Base-by-base conservation (phyloP, 2,329 filamentous ascomycete genomes). In the Teratosphaeria viscida region DNA sequence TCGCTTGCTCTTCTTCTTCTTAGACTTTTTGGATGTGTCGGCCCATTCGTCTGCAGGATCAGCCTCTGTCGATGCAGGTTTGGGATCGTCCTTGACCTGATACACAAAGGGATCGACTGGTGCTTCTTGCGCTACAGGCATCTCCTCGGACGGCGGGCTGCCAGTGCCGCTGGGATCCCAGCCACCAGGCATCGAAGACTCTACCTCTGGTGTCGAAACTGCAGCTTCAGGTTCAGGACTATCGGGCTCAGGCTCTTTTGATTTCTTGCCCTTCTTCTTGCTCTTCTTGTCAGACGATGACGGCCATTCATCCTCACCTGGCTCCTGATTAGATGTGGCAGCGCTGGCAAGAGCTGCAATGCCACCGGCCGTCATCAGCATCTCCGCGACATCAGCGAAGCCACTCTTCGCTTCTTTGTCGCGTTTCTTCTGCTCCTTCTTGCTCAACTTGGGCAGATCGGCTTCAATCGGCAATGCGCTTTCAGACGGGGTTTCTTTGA, bases 1-100 rank as follows among this genome's bases (percentile, higher is more conserved):
- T 39, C 77, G 72, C 67, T 77, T 79, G 39, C 67, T 68, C 66
- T 72, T 79, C 58, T 72, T 76, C 63, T 77, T 73, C 59, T 66
- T 66, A 26, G 27, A 32, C 34, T 54, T 54, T 16, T 62, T 62
- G 55, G 64, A 62, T 27, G 55, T 29, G 4, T 65, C 59, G 10
- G 60, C 35, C 53, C 56, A 63, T 49, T 67, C 65, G 2, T 59
- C 54, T 56, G 60, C 64, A 16, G 63, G 57, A 34, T 69, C 68
- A 10, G 58, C 57, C 43, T 69, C 67, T 39, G 62, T 62, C n/a
- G 62, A 26, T 27, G 59, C 39, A 19, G 61, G n/a, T 6, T 61
- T 29, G 7, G 59, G 23, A 3, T 60, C 64, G 12, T 68, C 66
- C 8, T 61, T 54, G 27, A 63, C 49, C 53, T 67, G 61, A 39